A percentile compares a stretch with the other conserved stretches of the same genome.
These are phyloP conservation scores for Scheffersomyces parashehatae DNA, from an alignment of 1,139 yeast genomes.

Conservation along the genomic window DNA sequence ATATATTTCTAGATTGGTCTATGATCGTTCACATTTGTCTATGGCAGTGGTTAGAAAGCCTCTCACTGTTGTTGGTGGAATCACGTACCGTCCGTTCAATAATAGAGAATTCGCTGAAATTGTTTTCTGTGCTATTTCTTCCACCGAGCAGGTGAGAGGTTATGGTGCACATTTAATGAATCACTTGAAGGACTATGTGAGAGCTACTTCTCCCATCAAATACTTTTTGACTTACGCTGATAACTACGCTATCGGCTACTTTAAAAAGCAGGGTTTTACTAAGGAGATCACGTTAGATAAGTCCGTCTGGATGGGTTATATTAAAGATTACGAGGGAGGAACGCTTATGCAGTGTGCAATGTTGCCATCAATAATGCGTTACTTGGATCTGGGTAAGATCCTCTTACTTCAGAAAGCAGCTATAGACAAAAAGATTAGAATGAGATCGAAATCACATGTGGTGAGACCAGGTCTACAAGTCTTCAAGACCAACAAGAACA, in stretches of 20 bases:
- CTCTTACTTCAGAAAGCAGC: conserved; percentile 89
- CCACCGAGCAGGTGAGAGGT: conserved; percentile 96
- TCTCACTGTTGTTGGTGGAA: conserved; percentile 95
- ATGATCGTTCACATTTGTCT: conserved; percentile 90
- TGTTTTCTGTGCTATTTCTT: conserved; percentile 96
- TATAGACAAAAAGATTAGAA: conserved; percentile 77
- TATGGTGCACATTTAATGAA: conserved; percentile 99
- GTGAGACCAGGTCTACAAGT: conserved; percentile 79
- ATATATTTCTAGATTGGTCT: conserved; percentile 90
- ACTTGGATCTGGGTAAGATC: conserved; percentile 85
- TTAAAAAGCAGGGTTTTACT: conserved; percentile 96
- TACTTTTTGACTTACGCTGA: conserved; percentile 96
- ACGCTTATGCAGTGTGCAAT: conserved; percentile 96
- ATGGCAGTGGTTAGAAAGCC: conserved; percentile 96
- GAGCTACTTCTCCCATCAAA: conserved; percentile 82
- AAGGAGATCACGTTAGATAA: conserved; percentile 88
- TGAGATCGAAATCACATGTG: conserved; percentile 75
- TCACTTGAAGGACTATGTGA: conserved; percentile 91
- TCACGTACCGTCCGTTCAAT: conserved; percentile 92
- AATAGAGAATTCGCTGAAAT: conserved; percentile 92
- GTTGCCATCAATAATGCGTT: conserved; percentile 79
- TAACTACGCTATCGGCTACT: conserved; percentile 97
- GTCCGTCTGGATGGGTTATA: conserved; percentile 96
- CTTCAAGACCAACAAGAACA: conserved; percentile 56
- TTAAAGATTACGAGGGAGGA: conserved; percentile 98